A percentile compares a stretch with the other conserved stretches of the same genome.
phyloP scores from a whole-genome alignment of 2,329 filamentous ascomycete species.

The Venturia pyrina region DNA sequence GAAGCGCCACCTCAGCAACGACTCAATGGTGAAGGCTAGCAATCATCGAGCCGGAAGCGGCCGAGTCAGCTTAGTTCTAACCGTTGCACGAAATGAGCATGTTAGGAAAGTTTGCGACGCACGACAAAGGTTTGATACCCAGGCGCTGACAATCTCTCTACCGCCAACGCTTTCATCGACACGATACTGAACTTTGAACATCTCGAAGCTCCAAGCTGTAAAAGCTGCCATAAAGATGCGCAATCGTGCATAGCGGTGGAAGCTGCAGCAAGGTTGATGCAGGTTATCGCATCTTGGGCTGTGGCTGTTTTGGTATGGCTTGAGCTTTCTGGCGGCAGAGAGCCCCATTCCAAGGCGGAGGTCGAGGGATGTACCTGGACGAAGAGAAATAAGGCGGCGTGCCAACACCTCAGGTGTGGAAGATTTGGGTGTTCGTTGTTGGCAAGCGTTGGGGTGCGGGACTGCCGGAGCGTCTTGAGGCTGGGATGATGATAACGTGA shows the following conservation, averaged over 20 bases:
- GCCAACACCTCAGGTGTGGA: background rate
- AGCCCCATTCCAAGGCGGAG: background rate
- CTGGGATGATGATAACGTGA: too few relatives aligned
- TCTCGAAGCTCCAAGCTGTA: background rate
- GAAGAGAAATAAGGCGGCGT: background rate
- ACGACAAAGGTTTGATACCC: background rate
- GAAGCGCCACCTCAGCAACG: background rate
- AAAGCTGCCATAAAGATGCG: background rate
- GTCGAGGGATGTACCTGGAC: background rate
- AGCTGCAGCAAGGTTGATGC: background rate
- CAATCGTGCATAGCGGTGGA: background rate
- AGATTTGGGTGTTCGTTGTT: background rate
- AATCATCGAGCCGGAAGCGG: background rate
- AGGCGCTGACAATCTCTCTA: background rate
- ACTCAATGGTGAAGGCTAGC: background rate
- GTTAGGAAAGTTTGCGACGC: background rate
- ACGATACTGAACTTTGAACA: background rate
- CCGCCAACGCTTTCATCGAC: background rate
- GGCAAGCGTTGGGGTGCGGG: background rate
- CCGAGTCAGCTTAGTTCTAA: background rate
- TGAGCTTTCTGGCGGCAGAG: background rate
- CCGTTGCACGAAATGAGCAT: background rate
- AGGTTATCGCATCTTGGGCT: background rate
- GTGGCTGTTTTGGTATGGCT: background rate
- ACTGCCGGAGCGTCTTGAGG: background rate